A percentile compares a stretch with the other conserved stretches of the same genome.
Conservation (phyloP, 306 rosid species). For the Cucurbita pepo region DNA sequence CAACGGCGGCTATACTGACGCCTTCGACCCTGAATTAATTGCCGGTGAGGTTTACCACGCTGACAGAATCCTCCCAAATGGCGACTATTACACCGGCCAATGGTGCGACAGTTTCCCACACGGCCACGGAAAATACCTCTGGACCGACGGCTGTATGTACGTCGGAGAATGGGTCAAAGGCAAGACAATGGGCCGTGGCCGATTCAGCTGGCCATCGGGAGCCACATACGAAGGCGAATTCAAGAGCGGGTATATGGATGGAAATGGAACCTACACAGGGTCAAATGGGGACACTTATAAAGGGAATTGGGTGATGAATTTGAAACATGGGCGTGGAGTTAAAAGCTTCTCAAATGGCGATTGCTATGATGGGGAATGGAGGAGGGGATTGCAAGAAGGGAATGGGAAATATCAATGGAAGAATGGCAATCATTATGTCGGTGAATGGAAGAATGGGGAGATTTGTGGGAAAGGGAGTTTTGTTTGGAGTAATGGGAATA, state of each 20-base stretch:
- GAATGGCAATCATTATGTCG: slow-evolving; percentile 44
- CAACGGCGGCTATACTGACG: neutral
- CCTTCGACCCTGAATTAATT: slow-evolving; percentile 2
- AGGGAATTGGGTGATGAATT: slow-evolving; percentile 72
- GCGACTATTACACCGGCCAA: slow-evolving; percentile 74
- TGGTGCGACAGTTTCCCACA: slow-evolving; percentile 75
- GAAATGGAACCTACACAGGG: slow-evolving; percentile 46
- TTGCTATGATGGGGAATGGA: slow-evolving; percentile 80
- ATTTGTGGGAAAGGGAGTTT: slow-evolving; percentile 59
- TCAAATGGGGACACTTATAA: slow-evolving; percentile 54
- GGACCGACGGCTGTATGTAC: slow-evolving; percentile 87
- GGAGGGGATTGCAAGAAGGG: slow-evolving; percentile 52
- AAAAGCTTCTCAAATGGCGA: slow-evolving; percentile 50
- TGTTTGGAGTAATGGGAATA: slow-evolving; percentile 51
- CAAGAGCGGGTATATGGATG: slow-evolving; percentile 71
- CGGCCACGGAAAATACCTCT: slow-evolving; percentile 63
- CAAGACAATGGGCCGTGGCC: slow-evolving; percentile 60
- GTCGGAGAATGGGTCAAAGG: slow-evolving; percentile 77
- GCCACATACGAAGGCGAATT: slow-evolving; percentile 91
- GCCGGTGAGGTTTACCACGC: slow-evolving; percentile 25
- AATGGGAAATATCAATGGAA: slow-evolving; percentile 65
- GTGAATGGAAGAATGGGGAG: slow-evolving; percentile 82
- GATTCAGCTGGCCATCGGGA: slow-evolving; percentile 90
- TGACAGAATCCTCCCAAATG: slow-evolving; percentile 64
- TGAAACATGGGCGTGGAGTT: slow-evolving; percentile 64